Evolutionary conservation across 2,329 filamentous ascomycete species (phyloP).

Genomic region (Aspergillus alliaceus): DNA sequence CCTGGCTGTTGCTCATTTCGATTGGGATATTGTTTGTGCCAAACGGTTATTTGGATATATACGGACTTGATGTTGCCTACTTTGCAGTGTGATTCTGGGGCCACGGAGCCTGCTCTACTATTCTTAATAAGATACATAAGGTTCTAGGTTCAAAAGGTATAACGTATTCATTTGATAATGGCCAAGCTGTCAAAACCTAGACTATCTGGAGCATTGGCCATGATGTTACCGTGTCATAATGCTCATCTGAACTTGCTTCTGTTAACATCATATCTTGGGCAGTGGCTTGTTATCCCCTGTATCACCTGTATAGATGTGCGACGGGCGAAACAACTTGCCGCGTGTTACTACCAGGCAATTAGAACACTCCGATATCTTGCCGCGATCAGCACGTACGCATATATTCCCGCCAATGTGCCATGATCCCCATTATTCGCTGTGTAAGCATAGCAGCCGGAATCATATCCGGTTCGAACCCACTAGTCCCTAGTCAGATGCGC

Average conservation of each 20-base stretch:
- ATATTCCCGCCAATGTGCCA: slow-evolving; percentile 37
- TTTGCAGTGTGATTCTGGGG: no score
- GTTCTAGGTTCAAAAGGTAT: background rate
- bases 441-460: slow-evolving; percentile 31
- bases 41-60: background rate
- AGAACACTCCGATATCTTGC: slow-evolving; percentile 15
- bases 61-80: background rate
- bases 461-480: slow-evolving; percentile 29
- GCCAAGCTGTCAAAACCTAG: background rate
- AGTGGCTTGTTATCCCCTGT: background rate
- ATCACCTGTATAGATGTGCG: slow-evolving; percentile 28
- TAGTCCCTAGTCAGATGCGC: slow-evolving; percentile 5
- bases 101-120: no score
- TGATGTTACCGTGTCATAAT: background rate
- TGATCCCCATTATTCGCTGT: slow-evolving; percentile 34
- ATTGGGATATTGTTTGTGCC: background rate
- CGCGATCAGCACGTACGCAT: slow-evolving; percentile 24
- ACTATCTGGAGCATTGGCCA: background rate
- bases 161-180: background rate
- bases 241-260: background rate
- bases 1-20: background rate
- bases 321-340: slow-evolving; percentile 31
- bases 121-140: background rate
- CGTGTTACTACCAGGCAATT: slow-evolving; percentile 19
- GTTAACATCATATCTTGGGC: slow-evolving; percentile 15